Percentiles rank a stretch among this genome's conserved stretches.
These are phyloP conservation scores for Andrographis paniculata DNA, from an alignment of 305 asterid genomes.

Conservation along the genomic window DNA sequence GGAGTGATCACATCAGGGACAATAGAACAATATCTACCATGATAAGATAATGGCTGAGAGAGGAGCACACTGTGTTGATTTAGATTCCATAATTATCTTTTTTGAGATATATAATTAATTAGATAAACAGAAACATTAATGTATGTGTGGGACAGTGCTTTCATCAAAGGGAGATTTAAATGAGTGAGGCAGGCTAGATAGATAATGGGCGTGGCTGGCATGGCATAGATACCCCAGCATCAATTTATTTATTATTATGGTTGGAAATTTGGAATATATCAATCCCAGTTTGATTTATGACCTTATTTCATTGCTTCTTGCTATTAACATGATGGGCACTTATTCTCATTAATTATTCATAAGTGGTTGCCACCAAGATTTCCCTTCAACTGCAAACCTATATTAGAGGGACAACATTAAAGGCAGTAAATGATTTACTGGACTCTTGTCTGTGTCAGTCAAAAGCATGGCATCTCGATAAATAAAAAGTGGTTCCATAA, in stretches of 20 bases:
- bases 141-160: neutral
- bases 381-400: neutral
- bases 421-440: too few relatives aligned
- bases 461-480: neutral
- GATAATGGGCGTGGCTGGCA: neutral
- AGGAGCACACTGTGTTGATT: neutral
- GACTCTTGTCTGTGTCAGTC: neutral
- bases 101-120: neutral
- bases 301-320: too few relatives aligned
- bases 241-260: neutral
- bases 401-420: neutral
- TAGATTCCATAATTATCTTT: neutral
- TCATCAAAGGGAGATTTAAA: neutral
- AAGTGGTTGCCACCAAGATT: neutral
- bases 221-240: neutral
- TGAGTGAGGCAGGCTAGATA: neutral
- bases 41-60: too few relatives aligned
- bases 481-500: too few relatives aligned
- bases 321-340: too few relatives aligned
- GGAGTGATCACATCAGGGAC: neutral
- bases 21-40: neutral
- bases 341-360: too few relatives aligned
- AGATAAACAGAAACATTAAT: neutral
- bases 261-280: neutral
- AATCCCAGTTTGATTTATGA: neutral